Percentiles rank a stretch among this genome's conserved stretches.
Conservation (phyloP, 139 green algal species). For the Haematococcus lacustris region DNA sequence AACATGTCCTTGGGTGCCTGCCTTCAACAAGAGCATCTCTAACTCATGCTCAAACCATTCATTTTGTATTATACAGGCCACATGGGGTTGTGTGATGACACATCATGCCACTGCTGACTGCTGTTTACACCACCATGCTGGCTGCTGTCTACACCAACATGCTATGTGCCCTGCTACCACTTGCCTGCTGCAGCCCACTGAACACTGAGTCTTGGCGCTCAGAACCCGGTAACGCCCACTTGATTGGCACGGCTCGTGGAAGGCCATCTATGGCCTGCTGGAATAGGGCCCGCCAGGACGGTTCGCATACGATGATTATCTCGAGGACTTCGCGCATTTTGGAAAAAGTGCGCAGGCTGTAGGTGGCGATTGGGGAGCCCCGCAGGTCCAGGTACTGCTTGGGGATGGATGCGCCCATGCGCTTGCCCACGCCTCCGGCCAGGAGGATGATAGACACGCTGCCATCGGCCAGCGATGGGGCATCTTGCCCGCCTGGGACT, state of each 20-base stretch:
- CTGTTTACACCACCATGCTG: too few species aligned
- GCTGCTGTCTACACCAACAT: too few species aligned
- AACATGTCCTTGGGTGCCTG: too few species aligned
- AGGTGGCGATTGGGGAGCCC: conserved; percentile 76
- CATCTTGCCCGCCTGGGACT: too few species aligned
- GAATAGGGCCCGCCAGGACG: conserved; percentile 64
- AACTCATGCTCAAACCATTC: too few species aligned
- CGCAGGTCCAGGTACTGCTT: conserved; percentile 94
- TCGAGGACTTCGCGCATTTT: conserved; percentile 80
- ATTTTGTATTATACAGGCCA: too few species aligned
- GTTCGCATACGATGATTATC: conserved; percentile 91
- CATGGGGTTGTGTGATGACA: too few species aligned
- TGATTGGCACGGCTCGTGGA: conserved; percentile 33
- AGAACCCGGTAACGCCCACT: conserved; percentile 81
- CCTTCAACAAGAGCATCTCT: too few species aligned
- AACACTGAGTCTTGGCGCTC: conserved; percentile 94
- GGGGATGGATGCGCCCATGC: conserved; percentile 90
- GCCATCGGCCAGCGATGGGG: conserved; percentile 15
- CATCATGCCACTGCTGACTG: too few species aligned
- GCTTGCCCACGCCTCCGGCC: conserved; percentile 88
- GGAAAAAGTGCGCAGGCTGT: conserved; percentile 78
- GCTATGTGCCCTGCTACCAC: too few species aligned
- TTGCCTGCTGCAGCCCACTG: conserved; percentile 72
- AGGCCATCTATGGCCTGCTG: conserved; percentile 27
- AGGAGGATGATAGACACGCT: conserved; percentile 83